Conservation (phyloP, 225 moss, liverwort and hornwort genomes). For the Marchantia polymorpha region DNA sequence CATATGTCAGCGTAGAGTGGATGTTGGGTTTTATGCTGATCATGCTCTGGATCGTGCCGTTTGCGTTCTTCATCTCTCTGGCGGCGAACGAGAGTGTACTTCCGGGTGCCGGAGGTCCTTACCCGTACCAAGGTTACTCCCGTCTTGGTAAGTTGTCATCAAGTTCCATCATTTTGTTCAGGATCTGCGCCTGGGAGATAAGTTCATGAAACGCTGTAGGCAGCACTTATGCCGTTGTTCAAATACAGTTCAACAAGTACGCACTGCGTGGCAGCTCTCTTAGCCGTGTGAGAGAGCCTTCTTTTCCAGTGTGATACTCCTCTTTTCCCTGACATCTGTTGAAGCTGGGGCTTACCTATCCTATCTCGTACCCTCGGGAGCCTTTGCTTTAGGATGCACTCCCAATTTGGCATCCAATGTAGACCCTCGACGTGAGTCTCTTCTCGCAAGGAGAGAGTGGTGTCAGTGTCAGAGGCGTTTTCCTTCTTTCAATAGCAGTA, state of each 20-base stretch:
- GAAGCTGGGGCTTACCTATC: background rate
- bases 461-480: background rate
- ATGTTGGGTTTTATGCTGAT: constrained; percentile 87
- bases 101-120: constrained; percentile 56
- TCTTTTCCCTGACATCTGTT: background rate
- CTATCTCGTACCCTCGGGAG: background rate
- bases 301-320: background rate
- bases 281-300: background rate
- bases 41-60: constrained; percentile 87
- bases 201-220: background rate
- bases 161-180: background rate
- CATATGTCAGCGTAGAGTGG: constrained; percentile 82
- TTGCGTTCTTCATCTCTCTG: constrained; percentile 83
- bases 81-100: constrained; percentile 96
- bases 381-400: background rate
- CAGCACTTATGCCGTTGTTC: background rate
- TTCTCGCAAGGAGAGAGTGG: background rate
- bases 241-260: background rate
- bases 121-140: constrained; percentile 41
- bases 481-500: background rate
- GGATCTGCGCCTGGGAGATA: background rate
- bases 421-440: background rate
- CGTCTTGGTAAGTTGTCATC: constrained; percentile 36
- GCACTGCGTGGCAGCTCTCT: background rate
- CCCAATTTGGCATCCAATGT: background rate